These are phyloP conservation scores for Mortierella claussenii DNA, from an alignment of 192 early-diverging fungal genomes.

Conservation along the genomic window DNA sequence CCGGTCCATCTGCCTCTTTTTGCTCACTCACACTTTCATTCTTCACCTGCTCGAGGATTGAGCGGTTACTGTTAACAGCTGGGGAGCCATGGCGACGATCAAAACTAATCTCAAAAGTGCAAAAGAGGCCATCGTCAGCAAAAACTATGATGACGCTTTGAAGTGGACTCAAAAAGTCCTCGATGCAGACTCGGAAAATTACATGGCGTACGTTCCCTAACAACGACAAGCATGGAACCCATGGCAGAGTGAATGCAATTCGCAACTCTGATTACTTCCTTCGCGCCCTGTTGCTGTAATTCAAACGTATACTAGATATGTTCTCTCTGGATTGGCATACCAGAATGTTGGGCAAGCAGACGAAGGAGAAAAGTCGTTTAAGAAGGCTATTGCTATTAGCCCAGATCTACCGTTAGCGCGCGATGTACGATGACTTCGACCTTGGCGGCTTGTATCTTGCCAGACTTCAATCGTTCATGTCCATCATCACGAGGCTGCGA, in stretches of 20 bases:
- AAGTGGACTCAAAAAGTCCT: conserved; percentile 60
- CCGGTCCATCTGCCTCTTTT: no score
- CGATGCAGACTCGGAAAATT: conserved; percentile 60
- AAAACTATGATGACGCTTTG: conserved; percentile 63
- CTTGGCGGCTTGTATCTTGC: no score
- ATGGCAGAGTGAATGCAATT: not conserved
- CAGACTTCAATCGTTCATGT: no score
- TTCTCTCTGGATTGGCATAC: conserved; percentile 76
- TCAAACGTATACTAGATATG: no score
- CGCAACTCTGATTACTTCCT: no score
- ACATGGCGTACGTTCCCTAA: conserved; percentile 73
- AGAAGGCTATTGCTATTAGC: conserved; percentile 66
- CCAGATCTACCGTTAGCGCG: conserved; percentile 70
- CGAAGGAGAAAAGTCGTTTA: conserved; percentile 68
- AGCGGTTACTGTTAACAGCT: no score
- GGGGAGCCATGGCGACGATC: conserved; percentile 53
- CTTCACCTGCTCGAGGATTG: no score
- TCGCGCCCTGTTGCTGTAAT: no score
- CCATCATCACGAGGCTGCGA: no score
- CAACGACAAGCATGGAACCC: conserved; percentile 6
- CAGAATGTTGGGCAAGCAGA: conserved; percentile 65
- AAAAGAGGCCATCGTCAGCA: conserved; percentile 57
- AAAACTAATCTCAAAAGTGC: conserved; percentile 61
- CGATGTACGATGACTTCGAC: conserved; percentile 63
- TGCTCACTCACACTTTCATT: no score